Evolutionary conservation across 495 filamentous ascomycete genomes (phyloP), one percentile per base, ranked within the genome.

Genomic region (Hyaloscypha variabilis): DNA sequence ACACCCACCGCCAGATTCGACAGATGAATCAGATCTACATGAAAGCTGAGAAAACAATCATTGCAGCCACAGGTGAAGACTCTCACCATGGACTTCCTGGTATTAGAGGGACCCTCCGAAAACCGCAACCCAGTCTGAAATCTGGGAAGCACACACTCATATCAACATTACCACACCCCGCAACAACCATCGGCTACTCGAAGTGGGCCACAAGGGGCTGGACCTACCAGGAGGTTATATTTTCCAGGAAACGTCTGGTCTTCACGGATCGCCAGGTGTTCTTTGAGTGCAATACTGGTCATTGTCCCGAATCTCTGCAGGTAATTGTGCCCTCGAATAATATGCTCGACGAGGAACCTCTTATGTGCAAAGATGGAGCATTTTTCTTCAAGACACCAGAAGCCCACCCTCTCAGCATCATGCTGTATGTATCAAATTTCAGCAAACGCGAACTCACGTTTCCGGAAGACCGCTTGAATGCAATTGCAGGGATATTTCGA

Each of bases 191-290:
- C 21, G 6, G 28, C 10, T 3, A 24, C 11, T 59, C 63, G 6
- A 65, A 34, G 55, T 77, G 75, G 75, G 64, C 73, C 39, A 68
- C 66, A 1, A 50, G 76, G 14, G 76, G 69, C 6, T 78, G 76
- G 76, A 77, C 76, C 19, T 78, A 73, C 52, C 77, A 81, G 56
- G 78, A 80, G 59, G 67, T 65, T 19, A 53, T 78, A 1, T 52
- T 78, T 4, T 75, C 76, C 8, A 70, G 62, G n/a, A 66, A 75
- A 1, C 34, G 69, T 1, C 53, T 80, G 3, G n/a, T 72, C 59
- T 78, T 77, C 53, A 74, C 69, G 3, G 63, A 53, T 19, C 34
- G 63, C 14, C 58, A 69, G 34, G 34, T 76, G 1, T 68, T 58
- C 29, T 80, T 69, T 63, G 64, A 70, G 17, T 80, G 78, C 51